Evolutionary conservation across 2,329 filamentous ascomycete species (phyloP).

Genomic region (Ceratocystis colombiana): DNA sequence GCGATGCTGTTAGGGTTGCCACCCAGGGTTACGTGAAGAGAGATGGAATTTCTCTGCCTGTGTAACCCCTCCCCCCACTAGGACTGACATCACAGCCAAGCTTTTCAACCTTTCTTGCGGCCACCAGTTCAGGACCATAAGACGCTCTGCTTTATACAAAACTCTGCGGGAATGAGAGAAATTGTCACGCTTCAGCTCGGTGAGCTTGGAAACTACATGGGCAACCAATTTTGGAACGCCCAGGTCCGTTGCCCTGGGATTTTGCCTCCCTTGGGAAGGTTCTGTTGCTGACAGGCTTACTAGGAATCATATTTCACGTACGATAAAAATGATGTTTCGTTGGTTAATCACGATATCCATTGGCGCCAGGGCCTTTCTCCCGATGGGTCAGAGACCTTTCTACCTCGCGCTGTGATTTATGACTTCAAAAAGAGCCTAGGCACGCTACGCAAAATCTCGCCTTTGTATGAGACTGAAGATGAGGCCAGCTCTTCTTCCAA

Average conservation of each 20-base stretch:
- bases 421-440: slow-evolving; percentile 93
- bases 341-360: slow-evolving; percentile 54
- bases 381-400: slow-evolving; percentile 83
- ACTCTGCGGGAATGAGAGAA: slow-evolving; percentile 40
- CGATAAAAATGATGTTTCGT: slow-evolving; percentile 36
- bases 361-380: slow-evolving; percentile 74
- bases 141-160: no score
- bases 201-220: slow-evolving; percentile 83
- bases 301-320: slow-evolving; percentile 98
- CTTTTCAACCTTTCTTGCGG: background rate
- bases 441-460: slow-evolving; percentile 74
- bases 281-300: background rate
- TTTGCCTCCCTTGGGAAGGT: background rate
- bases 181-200: slow-evolving; percentile 90
- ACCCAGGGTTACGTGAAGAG: no score
- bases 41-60: background rate
- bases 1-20: no score
- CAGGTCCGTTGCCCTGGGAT: slow-evolving; percentile 47
- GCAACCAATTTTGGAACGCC: slow-evolving; percentile 95
- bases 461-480: slow-evolving; percentile 52
- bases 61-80: background rate
- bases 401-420: slow-evolving; percentile 83
- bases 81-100: background rate
- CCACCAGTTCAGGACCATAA: no score
- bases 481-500: background rate